Evolutionary conservation across 495 filamentous ascomycete genomes (phyloP), one percentile per base, ranked within the genome.

Genomic region (Massariosphaeria phaeospora): DNA sequence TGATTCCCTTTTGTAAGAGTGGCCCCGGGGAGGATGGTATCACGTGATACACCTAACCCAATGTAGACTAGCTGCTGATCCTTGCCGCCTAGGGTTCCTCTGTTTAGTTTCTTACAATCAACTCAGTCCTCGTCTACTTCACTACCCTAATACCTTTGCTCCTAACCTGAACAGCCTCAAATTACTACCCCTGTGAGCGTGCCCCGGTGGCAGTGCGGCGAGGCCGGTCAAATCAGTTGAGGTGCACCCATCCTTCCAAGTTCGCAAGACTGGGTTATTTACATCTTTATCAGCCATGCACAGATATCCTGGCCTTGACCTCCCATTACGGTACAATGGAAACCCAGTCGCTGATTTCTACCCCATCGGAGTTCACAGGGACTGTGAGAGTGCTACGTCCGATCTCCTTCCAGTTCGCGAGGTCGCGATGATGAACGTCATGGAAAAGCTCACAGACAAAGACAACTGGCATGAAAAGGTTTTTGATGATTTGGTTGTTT

Each of bases 401-500:
- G 34, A 40, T 31, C 24, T 55, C 1, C 43, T 55, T 25, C 52
- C 50, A 2, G 41, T 47, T 24, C 52, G 50, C 12, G 50, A 54
- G 26, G 6, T 44, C 13, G 25, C 25, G n/a, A 55, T 55, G 52
- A 38, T 55, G 25, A 30, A 39, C 21, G 34, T 73, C 10, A 73
- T 78, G 66, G 68, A 75, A 33, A 17, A 55, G 1, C 60, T 76
- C 17, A 72, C 75, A 23, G 69, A 81, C 57, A 76, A 76, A 51
- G 67, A 69, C 6, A 66, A 72, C 17, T 83, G 77, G 80, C 71
- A 77, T 48, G 58, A 66, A 11, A 78, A 82, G 58, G 73, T 83
- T 48, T 79, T 77, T 34, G 71, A 83, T 55, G 69, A 76, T 2
- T 36, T 54, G 33, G 72, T 73, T 47, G 66, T 67, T 0, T 24